These are phyloP conservation scores for Ophiocordyceps australis DNA, from an alignment of 2,329 filamentous ascomycete species.

Conservation along the genomic window DNA sequence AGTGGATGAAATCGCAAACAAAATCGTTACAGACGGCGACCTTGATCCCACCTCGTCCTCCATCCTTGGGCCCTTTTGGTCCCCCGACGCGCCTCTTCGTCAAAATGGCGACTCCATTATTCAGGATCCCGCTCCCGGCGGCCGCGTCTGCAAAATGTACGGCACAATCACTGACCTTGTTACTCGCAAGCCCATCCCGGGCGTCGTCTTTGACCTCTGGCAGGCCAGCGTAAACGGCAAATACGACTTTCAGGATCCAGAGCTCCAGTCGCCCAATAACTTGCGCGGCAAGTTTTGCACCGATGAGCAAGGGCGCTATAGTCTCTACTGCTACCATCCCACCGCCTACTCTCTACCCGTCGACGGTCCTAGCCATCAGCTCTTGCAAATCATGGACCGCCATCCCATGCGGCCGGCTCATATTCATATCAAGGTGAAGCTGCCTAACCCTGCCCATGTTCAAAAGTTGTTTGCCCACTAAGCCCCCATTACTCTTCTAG, in stretches of 20 bases:
- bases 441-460: too few species aligned
- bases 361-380: slow-evolving; percentile 29
- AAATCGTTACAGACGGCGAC: slow-evolving; percentile 40
- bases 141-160: slow-evolving; percentile 48
- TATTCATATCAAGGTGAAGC: slow-evolving; percentile 29
- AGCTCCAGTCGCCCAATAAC: slow-evolving; percentile 55
- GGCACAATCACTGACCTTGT: slow-evolving; percentile 46
- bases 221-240: slow-evolving; percentile 59
- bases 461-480: too few species aligned
- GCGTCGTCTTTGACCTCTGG: slow-evolving; percentile 63
- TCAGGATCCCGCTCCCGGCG: slow-evolving; percentile 38
- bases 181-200: slow-evolving; percentile 46
- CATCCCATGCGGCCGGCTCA: slow-evolving; percentile 30
- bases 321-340: slow-evolving; percentile 59
- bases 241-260: slow-evolving; percentile 60
- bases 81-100: slow-evolving; percentile 55
- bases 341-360: slow-evolving; percentile 55
- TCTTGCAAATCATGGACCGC: slow-evolving; percentile 26
- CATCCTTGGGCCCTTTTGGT: slow-evolving; percentile 67
- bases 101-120: slow-evolving; percentile 48
- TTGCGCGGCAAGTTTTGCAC: slow-evolving; percentile 59
- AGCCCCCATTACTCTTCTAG: slow-evolving; percentile 7
- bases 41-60: slow-evolving; percentile 53
- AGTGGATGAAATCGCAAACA: slow-evolving; percentile 45
- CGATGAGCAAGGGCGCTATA: slow-evolving; percentile 50